These are phyloP conservation scores for Camptophora hylomeconis DNA, from an alignment of 2,329 filamentous ascomycete genomes.

Conservation along the genomic window DNA sequence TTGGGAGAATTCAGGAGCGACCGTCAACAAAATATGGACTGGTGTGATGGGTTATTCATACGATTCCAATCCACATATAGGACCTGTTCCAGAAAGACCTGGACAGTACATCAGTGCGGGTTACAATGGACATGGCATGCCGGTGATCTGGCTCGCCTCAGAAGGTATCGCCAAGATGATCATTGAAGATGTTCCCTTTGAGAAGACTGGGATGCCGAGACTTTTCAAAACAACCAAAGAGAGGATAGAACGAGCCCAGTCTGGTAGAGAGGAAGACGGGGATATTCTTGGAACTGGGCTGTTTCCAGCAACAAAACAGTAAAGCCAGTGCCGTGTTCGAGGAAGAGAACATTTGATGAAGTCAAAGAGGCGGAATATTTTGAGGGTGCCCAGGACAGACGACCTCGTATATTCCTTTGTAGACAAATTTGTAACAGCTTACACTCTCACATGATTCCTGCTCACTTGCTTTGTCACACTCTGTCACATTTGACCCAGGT, in stretches of 20 bases:
- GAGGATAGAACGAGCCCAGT: constrained; percentile 18
- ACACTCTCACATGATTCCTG: too few relatives aligned
- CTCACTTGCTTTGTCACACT: too few relatives aligned
- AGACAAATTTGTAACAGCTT: too few relatives aligned
- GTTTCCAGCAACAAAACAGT: too few relatives aligned
- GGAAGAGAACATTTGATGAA: too few relatives aligned
- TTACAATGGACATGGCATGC: constrained; percentile 57
- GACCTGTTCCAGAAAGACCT: constrained; percentile 29
- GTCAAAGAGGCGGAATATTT: too few relatives aligned
- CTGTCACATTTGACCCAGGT: too few relatives aligned
- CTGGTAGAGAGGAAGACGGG: constrained; percentile 17
- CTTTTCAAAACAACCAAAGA: constrained; percentile 21
- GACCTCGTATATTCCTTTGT: too few relatives aligned
- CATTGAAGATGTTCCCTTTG: constrained; percentile 18
- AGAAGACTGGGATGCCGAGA: constrained; percentile 20
- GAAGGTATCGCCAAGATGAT: constrained; percentile 46
- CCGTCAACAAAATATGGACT: constrained; percentile 24
- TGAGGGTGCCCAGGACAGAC: too few relatives aligned
- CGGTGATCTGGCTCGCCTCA: constrained; percentile 36
- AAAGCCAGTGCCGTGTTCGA: too few relatives aligned
- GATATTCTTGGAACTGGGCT: constrained; percentile 18
- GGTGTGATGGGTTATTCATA: constrained; percentile 39
- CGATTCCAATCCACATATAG: constrained; percentile 39
- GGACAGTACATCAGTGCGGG: constrained; percentile 44
- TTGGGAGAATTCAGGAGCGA: constrained; percentile 23